A percentile compares a stretch with the other conserved stretches of the same genome.
These are phyloP conservation scores for Plenodomus lindquistii DNA, from an alignment of 2,329 filamentous ascomycete genomes.

Conservation along the genomic window DNA sequence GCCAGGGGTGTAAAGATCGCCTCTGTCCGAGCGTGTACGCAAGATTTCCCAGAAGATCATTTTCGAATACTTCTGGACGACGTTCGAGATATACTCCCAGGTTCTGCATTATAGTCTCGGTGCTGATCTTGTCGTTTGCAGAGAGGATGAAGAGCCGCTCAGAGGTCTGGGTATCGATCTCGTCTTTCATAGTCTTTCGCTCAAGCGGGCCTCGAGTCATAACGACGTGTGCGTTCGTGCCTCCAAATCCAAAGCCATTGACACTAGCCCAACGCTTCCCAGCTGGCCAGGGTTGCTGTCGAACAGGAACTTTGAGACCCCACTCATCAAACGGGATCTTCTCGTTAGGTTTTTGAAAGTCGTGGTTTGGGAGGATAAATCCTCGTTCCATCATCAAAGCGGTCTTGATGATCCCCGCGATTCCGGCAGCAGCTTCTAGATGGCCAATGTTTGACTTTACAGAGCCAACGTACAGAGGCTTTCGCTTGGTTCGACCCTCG, in stretches of 20 bases:
- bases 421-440: neutral
- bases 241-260: conserved; percentile 53
- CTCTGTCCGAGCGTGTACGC: conserved; percentile 31
- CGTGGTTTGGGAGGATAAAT: conserved; percentile 28
- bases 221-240: conserved; percentile 43
- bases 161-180: conserved; percentile 12
- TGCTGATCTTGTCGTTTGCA: conserved; percentile 21
- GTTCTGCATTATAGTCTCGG: conserved; percentile 23
- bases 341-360: conserved; percentile 13
- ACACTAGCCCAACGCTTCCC: conserved; percentile 42
- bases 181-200: neutral
- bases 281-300: conserved; percentile 1
- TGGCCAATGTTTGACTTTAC: conserved; percentile 35
- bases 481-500: conserved; percentile 20
- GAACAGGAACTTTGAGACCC: conserved; percentile 7
- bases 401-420: neutral
- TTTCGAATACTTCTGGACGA: conserved; percentile 30
- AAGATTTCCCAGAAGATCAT: conserved; percentile 27
- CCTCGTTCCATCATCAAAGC: neutral
- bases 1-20: conserved; percentile 25
- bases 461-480: conserved; percentile 28
- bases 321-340: conserved; percentile 6
- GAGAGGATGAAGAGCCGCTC: conserved; percentile 17
- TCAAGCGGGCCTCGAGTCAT: conserved; percentile 5
- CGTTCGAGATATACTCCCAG: conserved; percentile 31